These are phyloP conservation scores for Elsinoe necatrix DNA, from an alignment of 2,329 filamentous ascomycete genomes.

Conservation along the genomic window DNA sequence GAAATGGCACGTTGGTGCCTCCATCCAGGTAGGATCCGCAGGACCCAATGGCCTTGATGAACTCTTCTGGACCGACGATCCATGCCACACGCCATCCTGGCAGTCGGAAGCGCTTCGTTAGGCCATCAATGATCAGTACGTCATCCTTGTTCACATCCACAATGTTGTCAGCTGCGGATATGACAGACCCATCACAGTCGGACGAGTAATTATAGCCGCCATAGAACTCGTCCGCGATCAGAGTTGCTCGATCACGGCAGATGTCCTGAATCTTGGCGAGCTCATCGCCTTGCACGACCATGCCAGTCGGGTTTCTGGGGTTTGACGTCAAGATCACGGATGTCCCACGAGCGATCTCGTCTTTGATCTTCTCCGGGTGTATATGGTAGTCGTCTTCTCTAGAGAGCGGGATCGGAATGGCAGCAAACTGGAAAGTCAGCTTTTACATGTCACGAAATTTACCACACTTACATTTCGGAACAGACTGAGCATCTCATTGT, in stretches of 20 bases:
- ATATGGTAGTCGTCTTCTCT: slow-evolving; percentile 88
- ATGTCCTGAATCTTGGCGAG: slow-evolving; percentile 87
- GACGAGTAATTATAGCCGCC: slow-evolving; percentile 87
- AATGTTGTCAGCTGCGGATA: slow-evolving; percentile 82
- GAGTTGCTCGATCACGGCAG: slow-evolving; percentile 78
- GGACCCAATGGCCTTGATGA: slow-evolving; percentile 84
- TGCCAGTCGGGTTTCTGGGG: slow-evolving; percentile 86
- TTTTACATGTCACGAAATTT: neutral
- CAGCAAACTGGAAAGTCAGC: slow-evolving; percentile 56
- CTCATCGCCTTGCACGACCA: slow-evolving; percentile 76
- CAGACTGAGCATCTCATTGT: slow-evolving; percentile 92
- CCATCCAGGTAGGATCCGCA: slow-evolving; percentile 93
- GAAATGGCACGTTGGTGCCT: slow-evolving; percentile 89
- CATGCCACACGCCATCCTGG: slow-evolving; percentile 95
- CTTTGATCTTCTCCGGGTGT: slow-evolving; percentile 83
- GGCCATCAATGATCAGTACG: slow-evolving; percentile 86
- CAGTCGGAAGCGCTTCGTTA: slow-evolving; percentile 93
- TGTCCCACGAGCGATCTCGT: slow-evolving; percentile 41
- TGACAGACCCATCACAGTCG: slow-evolving; percentile 80
- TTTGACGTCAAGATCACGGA: slow-evolving; percentile 87
- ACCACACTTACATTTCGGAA: slow-evolving; percentile 66
- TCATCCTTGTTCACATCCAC: slow-evolving; percentile 75
- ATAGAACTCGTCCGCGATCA: slow-evolving; percentile 97
- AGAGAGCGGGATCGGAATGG: slow-evolving; percentile 75
- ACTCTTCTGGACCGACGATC: slow-evolving; percentile 93